These are phyloP conservation scores for Apocynum venetum DNA, from an alignment of 257 asterid genomes.

Conservation along the genomic window DNA sequence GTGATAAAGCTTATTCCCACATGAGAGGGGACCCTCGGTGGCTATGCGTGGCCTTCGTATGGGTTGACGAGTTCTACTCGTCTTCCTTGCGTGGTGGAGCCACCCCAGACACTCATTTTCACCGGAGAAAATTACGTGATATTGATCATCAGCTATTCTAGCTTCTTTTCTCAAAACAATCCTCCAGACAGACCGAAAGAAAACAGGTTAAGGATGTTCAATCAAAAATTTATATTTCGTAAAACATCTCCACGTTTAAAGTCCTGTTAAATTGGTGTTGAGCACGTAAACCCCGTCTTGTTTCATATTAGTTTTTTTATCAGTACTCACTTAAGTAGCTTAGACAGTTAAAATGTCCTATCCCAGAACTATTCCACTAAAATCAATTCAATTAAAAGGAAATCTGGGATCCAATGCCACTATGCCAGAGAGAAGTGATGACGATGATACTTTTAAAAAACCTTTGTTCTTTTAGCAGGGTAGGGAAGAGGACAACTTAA, in stretches of 20 bases:
- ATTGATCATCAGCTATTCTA: not conserved
- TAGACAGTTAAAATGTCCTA: too few relatives aligned
- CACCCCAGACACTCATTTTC: not conserved
- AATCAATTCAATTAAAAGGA: too few relatives aligned
- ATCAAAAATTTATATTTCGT: too few relatives aligned
- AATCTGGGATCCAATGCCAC: too few relatives aligned
- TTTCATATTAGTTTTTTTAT: too few relatives aligned
- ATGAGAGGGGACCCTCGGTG: not conserved
- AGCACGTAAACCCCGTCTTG: not conserved
- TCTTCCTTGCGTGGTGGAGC: constrained; percentile 8
- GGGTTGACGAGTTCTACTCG: not conserved
- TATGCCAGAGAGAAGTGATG: too few relatives aligned
- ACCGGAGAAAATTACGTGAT: not conserved
- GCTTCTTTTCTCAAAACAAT: not conserved
- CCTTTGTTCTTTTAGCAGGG: too few relatives aligned
- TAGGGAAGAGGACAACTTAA: too few relatives aligned
- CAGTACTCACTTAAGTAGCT: too few relatives aligned
- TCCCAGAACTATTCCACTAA: too few relatives aligned
- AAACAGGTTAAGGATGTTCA: not conserved
- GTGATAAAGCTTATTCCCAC: constrained; percentile 2
- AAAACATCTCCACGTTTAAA: not conserved
- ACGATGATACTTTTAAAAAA: too few relatives aligned
- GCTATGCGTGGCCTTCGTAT: not conserved
- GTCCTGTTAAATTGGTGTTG: not conserved
- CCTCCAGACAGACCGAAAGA: not conserved